phyloP scores from a whole-genome alignment of 2,329 filamentous ascomycete species.

The Talaromyces sp. region DNA sequence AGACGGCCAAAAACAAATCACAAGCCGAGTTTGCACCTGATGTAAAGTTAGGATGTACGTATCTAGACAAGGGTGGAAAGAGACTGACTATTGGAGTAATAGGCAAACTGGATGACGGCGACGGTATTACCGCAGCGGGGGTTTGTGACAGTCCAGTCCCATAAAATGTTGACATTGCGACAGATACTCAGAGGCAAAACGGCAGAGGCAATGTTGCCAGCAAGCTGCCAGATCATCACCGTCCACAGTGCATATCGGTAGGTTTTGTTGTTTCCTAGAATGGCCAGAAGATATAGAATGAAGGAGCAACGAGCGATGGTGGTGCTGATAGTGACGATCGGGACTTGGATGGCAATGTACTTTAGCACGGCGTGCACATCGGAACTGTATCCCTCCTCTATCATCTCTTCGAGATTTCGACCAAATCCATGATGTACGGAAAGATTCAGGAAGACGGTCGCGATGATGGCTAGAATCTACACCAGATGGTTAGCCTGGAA shows the following conservation, averaged over 20 bases:
- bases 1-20: conserved; percentile 32
- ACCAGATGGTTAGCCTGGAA: neutral
- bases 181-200: conserved; percentile 25
- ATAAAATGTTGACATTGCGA: conserved; percentile 25
- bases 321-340: neutral
- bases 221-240: conserved; percentile 22
- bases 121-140: conserved; percentile 20
- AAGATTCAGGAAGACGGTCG: neutral
- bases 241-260: conserved; percentile 23
- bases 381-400: neutral
- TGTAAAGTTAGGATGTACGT: neutral
- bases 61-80: neutral
- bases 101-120: conserved; percentile 27
- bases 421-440: neutral
- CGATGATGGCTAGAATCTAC: neutral
- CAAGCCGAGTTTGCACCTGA: conserved; percentile 24
- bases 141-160: conserved; percentile 21
- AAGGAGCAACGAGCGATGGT: conserved; percentile 19
- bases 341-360: neutral
- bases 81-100: conserved; percentile 28
- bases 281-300: conserved; percentile 23
- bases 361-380: neutral
- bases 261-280: conserved; percentile 22
- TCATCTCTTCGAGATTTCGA: neutral
- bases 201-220: conserved; percentile 22